A percentile compares a stretch with the other conserved stretches of the same genome.
Evolutionary conservation across 805 yeast genomes (phyloP).

Genomic region (Wickerhamiella kurtzmanii): DNA sequence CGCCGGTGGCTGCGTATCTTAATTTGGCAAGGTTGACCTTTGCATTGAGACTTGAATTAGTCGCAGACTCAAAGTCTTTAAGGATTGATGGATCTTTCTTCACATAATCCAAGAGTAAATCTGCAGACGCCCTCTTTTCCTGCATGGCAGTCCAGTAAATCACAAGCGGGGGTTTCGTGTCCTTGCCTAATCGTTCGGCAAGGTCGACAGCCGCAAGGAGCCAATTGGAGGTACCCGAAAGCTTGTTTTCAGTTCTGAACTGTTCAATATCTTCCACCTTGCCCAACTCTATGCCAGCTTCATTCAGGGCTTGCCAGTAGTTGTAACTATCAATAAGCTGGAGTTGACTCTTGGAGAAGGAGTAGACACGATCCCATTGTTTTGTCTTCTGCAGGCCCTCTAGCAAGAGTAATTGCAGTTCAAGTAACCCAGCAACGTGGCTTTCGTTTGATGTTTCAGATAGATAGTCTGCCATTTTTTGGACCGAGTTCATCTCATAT

Average conservation of each 20-base stretch:
- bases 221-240: slow-evolving; percentile 38
- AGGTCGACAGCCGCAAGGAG: slow-evolving; percentile 40
- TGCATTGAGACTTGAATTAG: slow-evolving; percentile 13
- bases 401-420: slow-evolving; percentile 34
- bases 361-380: slow-evolving; percentile 33
- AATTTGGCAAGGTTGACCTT: slow-evolving; percentile 38
- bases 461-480: slow-evolving; percentile 27
- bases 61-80: slow-evolving; percentile 11
- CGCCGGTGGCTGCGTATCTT: slow-evolving; percentile 22
- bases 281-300: slow-evolving; percentile 31
- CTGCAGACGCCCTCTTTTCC: slow-evolving; percentile 44
- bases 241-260: slow-evolving; percentile 20
- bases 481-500: slow-evolving; percentile 28
- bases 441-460: slow-evolving; percentile 9
- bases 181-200: slow-evolving; percentile 17
- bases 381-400: slow-evolving; percentile 33
- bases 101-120: slow-evolving; percentile 36
- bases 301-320: slow-evolving; percentile 49
- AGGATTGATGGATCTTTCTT: slow-evolving; percentile 24
- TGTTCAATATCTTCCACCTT: slow-evolving; percentile 25
- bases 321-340: slow-evolving; percentile 58
- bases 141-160: slow-evolving; percentile 36
- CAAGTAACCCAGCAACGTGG: slow-evolving; percentile 37
- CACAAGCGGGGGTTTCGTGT: slow-evolving; percentile 14
- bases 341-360: slow-evolving; percentile 32